Evolutionary conservation across 2,329 filamentous ascomycete species (phyloP).

Genomic region (Penicillium hordei): DNA sequence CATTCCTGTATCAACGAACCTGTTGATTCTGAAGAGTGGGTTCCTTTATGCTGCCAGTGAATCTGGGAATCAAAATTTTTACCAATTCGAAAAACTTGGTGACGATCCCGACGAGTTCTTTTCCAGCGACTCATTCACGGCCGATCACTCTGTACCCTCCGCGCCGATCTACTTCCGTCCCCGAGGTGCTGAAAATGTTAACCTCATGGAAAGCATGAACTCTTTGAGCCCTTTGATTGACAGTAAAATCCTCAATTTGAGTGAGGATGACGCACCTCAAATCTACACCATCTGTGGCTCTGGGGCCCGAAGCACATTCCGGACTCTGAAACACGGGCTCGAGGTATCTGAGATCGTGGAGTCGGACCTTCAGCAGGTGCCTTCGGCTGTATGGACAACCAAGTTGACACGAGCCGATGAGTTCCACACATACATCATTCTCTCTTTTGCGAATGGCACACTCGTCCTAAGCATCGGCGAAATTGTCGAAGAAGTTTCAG

Average conservation of each 20-base stretch:
- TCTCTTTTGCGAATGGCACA: slow-evolving; percentile 87
- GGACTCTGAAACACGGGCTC: slow-evolving; percentile 87
- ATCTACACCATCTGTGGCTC: slow-evolving; percentile 92
- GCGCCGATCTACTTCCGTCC: slow-evolving; percentile 83
- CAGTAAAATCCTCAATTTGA: slow-evolving; percentile 87
- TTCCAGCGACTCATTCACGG: slow-evolving; percentile 75
- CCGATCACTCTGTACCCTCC: slow-evolving; percentile 70
- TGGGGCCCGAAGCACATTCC: slow-evolving; percentile 84
- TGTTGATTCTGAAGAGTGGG: slow-evolving; percentile 92
- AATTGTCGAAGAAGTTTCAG: slow-evolving; percentile 91
- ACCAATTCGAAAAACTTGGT: slow-evolving; percentile 95
- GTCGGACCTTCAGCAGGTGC: slow-evolving; percentile 83
- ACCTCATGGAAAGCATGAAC: slow-evolving; percentile 78
- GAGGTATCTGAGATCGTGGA: slow-evolving; percentile 96
- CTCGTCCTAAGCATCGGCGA: slow-evolving; percentile 93
- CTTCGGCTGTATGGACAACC: slow-evolving; percentile 91
- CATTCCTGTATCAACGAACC: slow-evolving; percentile 78
- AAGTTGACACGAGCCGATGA: slow-evolving; percentile 79
- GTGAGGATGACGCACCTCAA: slow-evolving; percentile 90
- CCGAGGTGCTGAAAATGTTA: slow-evolving; percentile 75
- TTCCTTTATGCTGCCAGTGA: slow-evolving; percentile 93
- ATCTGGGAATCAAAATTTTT: slow-evolving; percentile 89
- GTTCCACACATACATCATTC: slow-evolving; percentile 91
- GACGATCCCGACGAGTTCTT: slow-evolving; percentile 95
- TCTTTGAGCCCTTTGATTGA: slow-evolving; percentile 90